These are phyloP conservation scores for Diaporthe sp. DNA, from an alignment of 2,329 filamentous ascomycete species.

Conservation along the genomic window DNA sequence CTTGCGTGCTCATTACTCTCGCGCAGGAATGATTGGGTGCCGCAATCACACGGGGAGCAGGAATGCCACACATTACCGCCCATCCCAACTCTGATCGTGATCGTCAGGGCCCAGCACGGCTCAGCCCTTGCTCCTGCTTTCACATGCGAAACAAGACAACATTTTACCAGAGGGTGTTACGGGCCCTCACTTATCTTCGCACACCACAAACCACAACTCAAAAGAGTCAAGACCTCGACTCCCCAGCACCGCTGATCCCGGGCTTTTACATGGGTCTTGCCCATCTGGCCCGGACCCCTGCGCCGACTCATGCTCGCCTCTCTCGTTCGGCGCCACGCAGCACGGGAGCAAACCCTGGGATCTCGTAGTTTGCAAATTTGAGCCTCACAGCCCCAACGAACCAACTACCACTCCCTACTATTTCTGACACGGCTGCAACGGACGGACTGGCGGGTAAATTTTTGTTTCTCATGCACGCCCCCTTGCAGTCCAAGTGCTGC, in stretches of 20 bases:
- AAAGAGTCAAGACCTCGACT: constrained; percentile 23
- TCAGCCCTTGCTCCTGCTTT: constrained; percentile 12
- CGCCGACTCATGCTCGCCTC: background rate
- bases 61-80: constrained; percentile 28
- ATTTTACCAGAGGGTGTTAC: background rate
- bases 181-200: background rate
- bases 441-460: constrained; percentile 28
- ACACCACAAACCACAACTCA: background rate
- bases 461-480: constrained; percentile 21
- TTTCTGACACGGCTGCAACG: constrained; percentile 16
- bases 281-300: too few species aligned
- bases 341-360: constrained; percentile 7
- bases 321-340: constrained; percentile 1
- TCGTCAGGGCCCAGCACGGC: constrained; percentile 22
- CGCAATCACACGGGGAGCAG: background rate
- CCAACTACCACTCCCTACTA: constrained; percentile 4
- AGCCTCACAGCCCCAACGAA: constrained; percentile 16
- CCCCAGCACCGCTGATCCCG: constrained; percentile 26
- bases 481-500: constrained; percentile 14
- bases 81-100: constrained; percentile 12
- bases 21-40: constrained; percentile 22
- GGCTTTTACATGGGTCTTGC: background rate
- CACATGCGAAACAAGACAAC: constrained; percentile 29
- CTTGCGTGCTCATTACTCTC: constrained; percentile 23
- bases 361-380: constrained; percentile 15